Percentiles rank a stretch among this genome's conserved stretches.
Evolutionary conservation across 805 yeast genomes (phyloP).

Genomic region (Torulaspora franciscae): DNA sequence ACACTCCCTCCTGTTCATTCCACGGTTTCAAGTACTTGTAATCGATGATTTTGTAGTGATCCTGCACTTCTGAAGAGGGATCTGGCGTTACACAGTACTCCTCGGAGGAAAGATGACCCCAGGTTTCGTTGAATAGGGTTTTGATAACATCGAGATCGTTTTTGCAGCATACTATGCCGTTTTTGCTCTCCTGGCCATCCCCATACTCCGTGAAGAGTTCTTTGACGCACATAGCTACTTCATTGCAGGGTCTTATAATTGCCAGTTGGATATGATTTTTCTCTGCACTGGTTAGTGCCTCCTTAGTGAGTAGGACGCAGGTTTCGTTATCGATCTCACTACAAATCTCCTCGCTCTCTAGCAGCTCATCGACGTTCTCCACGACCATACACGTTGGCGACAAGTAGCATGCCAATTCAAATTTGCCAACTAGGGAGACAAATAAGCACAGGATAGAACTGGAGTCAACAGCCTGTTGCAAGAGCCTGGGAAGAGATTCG

Average conservation of each 20-base stretch:
- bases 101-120: slow-evolving; percentile 30
- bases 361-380: slow-evolving; percentile 31
- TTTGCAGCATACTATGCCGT: slow-evolving; percentile 14
- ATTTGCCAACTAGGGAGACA: slow-evolving; percentile 19
- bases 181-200: slow-evolving; percentile 16
- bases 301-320: slow-evolving; percentile 33
- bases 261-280: slow-evolving; percentile 19
- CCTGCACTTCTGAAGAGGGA: not conserved
- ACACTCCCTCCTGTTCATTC: slow-evolving; percentile 12
- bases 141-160: slow-evolving; percentile 25
- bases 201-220: slow-evolving; percentile 34
- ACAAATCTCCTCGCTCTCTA: slow-evolving; percentile 23
- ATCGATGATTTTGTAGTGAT: slow-evolving; percentile 23
- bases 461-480: slow-evolving; percentile 1
- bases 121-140: slow-evolving; percentile 31
- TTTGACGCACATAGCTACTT: slow-evolving; percentile 31
- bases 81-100: slow-evolving; percentile 15
- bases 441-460: slow-evolving; percentile 21
- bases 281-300: slow-evolving; percentile 1
- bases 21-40: slow-evolving; percentile 26
- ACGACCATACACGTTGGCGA: slow-evolving; percentile 30
- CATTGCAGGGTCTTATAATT: slow-evolving; percentile 30
- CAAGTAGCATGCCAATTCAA: slow-evolving; percentile 32
- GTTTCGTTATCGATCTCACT: slow-evolving; percentile 36
- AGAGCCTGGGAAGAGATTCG: slow-evolving; percentile 4